Percentiles rank a stretch among this genome's conserved stretches.
Conservation (phyloP, 768 basidiomycete genomes). For the Suillus decipiens region DNA sequence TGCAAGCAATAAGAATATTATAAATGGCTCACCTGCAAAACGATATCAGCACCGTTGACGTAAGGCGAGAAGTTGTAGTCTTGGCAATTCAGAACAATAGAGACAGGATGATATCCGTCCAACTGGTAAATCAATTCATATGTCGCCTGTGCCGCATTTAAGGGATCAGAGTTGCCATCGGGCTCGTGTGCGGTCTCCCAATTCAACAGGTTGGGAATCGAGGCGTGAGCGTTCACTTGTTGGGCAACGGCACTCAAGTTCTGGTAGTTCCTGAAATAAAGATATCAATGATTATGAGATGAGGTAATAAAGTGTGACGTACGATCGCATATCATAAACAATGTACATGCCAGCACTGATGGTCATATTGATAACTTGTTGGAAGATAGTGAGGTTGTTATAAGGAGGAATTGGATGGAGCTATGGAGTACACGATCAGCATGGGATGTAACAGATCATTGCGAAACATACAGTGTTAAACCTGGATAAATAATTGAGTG, state of each 20-base stretch:
- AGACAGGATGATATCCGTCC: constrained; percentile 62
- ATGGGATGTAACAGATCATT: not conserved
- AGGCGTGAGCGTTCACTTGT: constrained; percentile 65
- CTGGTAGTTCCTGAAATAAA: constrained; percentile 49
- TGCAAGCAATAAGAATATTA: constrained; percentile 26
- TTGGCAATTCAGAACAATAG: constrained; percentile 55
- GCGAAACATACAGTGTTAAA: constrained; percentile 26
- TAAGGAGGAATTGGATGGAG: constrained; percentile 75
- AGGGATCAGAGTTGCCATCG: constrained; percentile 66
- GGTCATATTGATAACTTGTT: constrained; percentile 23
- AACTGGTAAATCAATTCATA: constrained; percentile 49
- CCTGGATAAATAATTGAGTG: constrained; percentile 1
- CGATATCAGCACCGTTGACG: constrained; percentile 64
- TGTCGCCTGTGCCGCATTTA: constrained; percentile 51
- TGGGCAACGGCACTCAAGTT: constrained; percentile 60
- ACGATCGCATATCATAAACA: constrained; percentile 80
- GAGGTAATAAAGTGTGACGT: constrained; percentile 12
- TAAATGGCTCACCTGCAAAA: constrained; percentile 63
- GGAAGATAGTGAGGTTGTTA: constrained; percentile 46
- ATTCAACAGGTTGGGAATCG: constrained; percentile 63
- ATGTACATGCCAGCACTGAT: constrained; percentile 47
- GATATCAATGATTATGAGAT: not conserved
- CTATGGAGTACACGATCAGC: constrained; percentile 37
- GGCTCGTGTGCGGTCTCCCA: constrained; percentile 79
- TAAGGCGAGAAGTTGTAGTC: constrained; percentile 65